Base-by-base conservation (phyloP, 305 asterid species). In the Caryopteris hybrid region DNA sequence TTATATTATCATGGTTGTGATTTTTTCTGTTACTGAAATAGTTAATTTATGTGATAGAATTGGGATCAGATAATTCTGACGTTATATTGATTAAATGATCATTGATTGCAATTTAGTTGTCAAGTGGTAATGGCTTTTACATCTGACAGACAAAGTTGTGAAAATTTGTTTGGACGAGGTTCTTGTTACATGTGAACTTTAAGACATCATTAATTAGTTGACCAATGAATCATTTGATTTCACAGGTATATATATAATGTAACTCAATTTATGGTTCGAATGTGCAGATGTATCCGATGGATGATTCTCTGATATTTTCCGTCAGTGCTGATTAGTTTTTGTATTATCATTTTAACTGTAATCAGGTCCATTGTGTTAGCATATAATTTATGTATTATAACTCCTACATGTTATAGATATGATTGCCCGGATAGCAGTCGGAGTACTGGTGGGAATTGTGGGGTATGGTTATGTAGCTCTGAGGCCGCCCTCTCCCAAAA, bases 401-500 rank as follows among this genome's bases (percentile, higher is more conserved):
- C 5, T 12, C 5, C 45, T 73, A 25, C 21, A 31, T 23, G 48
- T 45, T 63, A 41, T 76, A 87, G 89, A 23, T 45, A 85, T 85
- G 95, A 79, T 87, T 74, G 79, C 63, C 22, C 81, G 23, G 50
- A 69, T 85, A 64, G 78, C 78, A 58, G 67, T 80, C 57, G 90
- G 84, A 61, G 77, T 74, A 16, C 8, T 75, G 10, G 81, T 68
- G 20, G 78, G 82, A 27, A 25, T 78, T 31, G 31, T 76, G 8
- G 88, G 89, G 21, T 84, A 74, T 63, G 85, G 72, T 74, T 87
- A 84, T 76, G 18, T 78, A 18, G 74, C 81, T 1, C 54, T 86
- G 31, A 82, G 68, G 77, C 87, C 95, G 3, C 85, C 88, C 0
- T 64, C 86, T 34, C 85, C 96, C 11, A 84, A 76, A 69, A 62